A percentile compares a stretch with the other conserved stretches of the same genome.
These are phyloP conservation scores for Hypholoma sublateritium DNA, from an alignment of 768 basidiomycete species.

Conservation along the genomic window DNA sequence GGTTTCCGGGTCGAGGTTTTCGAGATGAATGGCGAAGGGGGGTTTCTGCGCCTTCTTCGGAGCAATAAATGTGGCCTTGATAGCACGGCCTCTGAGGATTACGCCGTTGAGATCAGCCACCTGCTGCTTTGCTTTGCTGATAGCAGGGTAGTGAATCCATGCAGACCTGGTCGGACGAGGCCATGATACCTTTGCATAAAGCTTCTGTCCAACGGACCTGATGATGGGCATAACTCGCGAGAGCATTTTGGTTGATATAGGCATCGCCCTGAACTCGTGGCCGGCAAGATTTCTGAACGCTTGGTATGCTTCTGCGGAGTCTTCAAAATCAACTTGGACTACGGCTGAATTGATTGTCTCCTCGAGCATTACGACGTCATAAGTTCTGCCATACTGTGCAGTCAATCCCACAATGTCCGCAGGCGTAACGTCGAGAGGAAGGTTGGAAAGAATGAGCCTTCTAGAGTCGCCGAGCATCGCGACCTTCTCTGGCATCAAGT, in stretches of 20 bases:
- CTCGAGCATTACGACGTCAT: slow-evolving; percentile 20
- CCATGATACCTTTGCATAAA: slow-evolving; percentile 41
- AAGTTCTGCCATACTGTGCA: slow-evolving; percentile 27
- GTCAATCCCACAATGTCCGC: slow-evolving; percentile 31
- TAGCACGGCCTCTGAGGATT: slow-evolving; percentile 35
- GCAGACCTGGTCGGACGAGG: slow-evolving; percentile 40
- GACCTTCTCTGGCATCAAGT: slow-evolving; percentile 28
- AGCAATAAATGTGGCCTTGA: slow-evolving; percentile 38
- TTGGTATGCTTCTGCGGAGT: slow-evolving; percentile 26
- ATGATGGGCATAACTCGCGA: slow-evolving; percentile 15
- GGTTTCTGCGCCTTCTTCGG: slow-evolving; percentile 32
- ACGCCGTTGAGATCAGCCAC: slow-evolving; percentile 38
- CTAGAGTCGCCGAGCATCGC: slow-evolving; percentile 39
- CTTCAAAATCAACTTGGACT: slow-evolving; percentile 29
- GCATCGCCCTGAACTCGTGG: slow-evolving; percentile 20
- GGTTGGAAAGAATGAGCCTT: slow-evolving; percentile 37
- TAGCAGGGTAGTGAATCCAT: slow-evolving; percentile 45
- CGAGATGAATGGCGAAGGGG: slow-evolving; percentile 42
- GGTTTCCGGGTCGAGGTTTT: slow-evolving; percentile 37
- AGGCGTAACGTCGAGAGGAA: slow-evolving; percentile 31
- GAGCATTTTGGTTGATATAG: slow-evolving; percentile 28
- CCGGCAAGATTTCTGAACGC: slow-evolving; percentile 35
- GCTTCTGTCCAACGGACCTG: slow-evolving; percentile 11
- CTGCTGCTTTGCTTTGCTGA: slow-evolving; percentile 42
- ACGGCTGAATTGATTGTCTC: slow-evolving; percentile 16